Base-by-base conservation (phyloP, 164 flowering plant species). In the Umbellularia californica region DNA sequence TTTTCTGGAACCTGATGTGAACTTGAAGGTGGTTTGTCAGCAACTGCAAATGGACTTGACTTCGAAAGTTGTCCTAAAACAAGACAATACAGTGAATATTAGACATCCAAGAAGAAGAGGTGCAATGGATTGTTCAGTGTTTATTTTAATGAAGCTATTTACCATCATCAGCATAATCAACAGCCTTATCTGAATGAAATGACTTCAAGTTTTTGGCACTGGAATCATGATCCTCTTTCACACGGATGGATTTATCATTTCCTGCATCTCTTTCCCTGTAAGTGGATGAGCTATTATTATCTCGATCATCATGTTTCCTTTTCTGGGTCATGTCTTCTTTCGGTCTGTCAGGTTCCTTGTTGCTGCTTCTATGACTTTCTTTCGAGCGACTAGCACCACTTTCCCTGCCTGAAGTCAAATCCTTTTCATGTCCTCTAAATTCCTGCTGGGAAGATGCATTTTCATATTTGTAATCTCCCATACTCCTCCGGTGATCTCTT, bases 201-300 rank as follows among this genome's bases (percentile, higher is more conserved):
- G 75, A 65, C 79, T 86, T 91, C 10, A 79, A 77, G 77, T 82
- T 91, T 73, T 91, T 93, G 27, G 83, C 77, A 23, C 77, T 72
- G 71, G 86, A 79, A 47, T 80, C 88, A 70, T 80, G 70, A 77
- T 74, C 81, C 75, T 79, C 82, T 77, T 73, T 78, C 30, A 6
- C 76, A 76, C 24, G 20, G 68, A 25, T 55, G 65, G 47, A 28
- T 79, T 82, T 81, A 72, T 81, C 81, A 47, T 30, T 71, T 73
- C 35, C 50, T 11, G 27, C 28, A 68, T 65, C 74, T 52, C 68
- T 64, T 24, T 71, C 58, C 30, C 71, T 68, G 72, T 47, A 69
- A 68, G 65, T 72, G 12, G 75, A 55, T 23, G 70, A 76, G 60
- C 14, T 68, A 58, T 55, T 27, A 47, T 52, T 22, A 27, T 86